Evolutionary conservation across 257 asterid genomes (phyloP).

Genomic region (Agastache rugosa): DNA sequence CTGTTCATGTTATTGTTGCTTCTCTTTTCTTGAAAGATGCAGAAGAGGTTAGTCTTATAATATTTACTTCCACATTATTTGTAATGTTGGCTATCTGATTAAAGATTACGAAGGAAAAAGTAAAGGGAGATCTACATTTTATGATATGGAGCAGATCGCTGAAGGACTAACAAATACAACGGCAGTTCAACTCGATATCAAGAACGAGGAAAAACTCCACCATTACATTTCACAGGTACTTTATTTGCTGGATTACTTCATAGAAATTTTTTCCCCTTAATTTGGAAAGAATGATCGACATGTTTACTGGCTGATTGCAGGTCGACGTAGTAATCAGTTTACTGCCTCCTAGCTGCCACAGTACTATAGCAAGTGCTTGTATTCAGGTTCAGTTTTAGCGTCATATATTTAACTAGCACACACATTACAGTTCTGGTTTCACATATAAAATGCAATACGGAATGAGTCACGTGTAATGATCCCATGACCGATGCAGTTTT

Average conservation of each 20-base stretch:
- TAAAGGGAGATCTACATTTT: conserved; percentile 18
- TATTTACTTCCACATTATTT: neutral
- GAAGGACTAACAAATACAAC: conserved; percentile 80
- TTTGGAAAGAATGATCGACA: conserved; percentile 21
- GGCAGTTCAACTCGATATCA: conserved; percentile 80
- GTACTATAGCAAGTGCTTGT: conserved; percentile 73
- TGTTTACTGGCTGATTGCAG: conserved; percentile 51
- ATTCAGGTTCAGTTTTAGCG: conserved; percentile 61
- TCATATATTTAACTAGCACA: conserved; percentile 11
- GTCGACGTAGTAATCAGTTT: conserved; percentile 91
- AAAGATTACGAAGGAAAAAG: conserved; percentile 18
- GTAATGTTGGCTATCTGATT: conserved; percentile 14
- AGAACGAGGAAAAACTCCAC: conserved; percentile 56
- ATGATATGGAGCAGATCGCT: conserved; percentile 54
- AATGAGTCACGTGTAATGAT: too few relatives aligned
- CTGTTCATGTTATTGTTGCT: conserved; percentile 75
- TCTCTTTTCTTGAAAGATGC: conserved; percentile 93
- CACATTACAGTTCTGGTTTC: too few relatives aligned
- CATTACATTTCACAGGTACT: conserved; percentile 65
- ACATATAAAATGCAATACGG: too few relatives aligned
- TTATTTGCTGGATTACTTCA: neutral
- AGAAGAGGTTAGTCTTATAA: conserved; percentile 67
- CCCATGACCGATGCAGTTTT: too few relatives aligned
- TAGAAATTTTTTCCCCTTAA: neutral
- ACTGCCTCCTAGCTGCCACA: conserved; percentile 91